Evolutionary conservation across 1,284 basidiomycete genomes (phyloP).

Genomic region (Gomphus bonarii): DNA sequence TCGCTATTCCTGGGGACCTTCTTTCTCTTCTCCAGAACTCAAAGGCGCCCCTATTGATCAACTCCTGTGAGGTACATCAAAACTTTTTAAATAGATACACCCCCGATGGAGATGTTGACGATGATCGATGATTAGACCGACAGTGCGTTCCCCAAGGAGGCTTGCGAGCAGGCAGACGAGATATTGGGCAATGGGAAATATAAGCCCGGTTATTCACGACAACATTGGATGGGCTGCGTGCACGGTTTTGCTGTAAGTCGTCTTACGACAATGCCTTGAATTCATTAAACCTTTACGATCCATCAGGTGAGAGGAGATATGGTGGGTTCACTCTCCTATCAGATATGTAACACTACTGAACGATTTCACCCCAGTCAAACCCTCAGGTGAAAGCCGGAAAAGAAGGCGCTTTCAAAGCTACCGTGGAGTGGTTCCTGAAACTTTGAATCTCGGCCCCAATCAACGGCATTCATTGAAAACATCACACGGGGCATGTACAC

Average conservation of each 20-base stretch:
- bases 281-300: not conserved
- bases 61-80: conserved; percentile 15
- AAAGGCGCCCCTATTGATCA: conserved; percentile 17
- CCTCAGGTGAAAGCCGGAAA: conserved; percentile 13
- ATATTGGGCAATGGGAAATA: conserved; percentile 25
- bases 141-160: conserved; percentile 14
- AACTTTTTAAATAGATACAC: not conserved
- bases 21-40: conserved; percentile 8
- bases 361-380: conserved; percentile 1
- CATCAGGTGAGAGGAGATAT: conserved; percentile 7
- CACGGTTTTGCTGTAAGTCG: conserved; percentile 19
- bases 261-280: not conserved
- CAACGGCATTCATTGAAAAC: not conserved
- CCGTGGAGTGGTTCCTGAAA: conserved; percentile 13
- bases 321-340: not conserved
- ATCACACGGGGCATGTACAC: too few relatives aligned
- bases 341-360: not conserved
- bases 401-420: conserved; percentile 14
- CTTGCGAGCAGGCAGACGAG: conserved; percentile 16
- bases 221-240: conserved; percentile 16
- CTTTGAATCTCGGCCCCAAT: not conserved
- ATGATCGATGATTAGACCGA: conserved; percentile 9
- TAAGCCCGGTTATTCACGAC: conserved; percentile 17
- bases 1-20: conserved; percentile 9
- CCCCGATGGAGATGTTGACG: not conserved